A percentile compares a stretch with the other conserved stretches of the same genome.
phyloP scores from a whole-genome alignment of 2,329 filamentous ascomycete species.

The Colletotrichum kahawae region DNA sequence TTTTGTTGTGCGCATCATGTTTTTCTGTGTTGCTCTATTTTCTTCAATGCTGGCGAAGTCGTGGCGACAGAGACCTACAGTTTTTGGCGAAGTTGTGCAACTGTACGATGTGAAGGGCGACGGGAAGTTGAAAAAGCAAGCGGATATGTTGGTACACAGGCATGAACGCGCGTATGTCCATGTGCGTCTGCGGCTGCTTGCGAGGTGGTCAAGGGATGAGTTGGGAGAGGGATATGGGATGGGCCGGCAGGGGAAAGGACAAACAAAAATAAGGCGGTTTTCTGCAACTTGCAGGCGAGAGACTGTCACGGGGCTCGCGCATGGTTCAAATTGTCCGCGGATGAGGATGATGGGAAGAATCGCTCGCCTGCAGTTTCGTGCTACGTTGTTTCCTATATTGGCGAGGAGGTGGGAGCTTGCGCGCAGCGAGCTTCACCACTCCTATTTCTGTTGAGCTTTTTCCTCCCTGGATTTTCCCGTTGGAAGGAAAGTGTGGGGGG shows the following conservation, averaged over 20 bases:
- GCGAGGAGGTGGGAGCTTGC: neutral
- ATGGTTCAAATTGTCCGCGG: slow-evolving; percentile 15
- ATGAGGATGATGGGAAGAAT: neutral
- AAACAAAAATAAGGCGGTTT: neutral
- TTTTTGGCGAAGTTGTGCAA: slow-evolving; percentile 10
- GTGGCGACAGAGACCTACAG: slow-evolving; percentile 1
- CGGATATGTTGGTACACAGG: slow-evolving; percentile 8
- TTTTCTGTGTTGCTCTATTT: neutral
- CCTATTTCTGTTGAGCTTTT: neutral
- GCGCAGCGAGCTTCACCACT: neutral
- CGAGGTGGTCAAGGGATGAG: neutral
- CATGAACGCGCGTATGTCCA: neutral
- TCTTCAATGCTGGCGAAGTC: neutral
- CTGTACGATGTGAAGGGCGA: slow-evolving; percentile 19
- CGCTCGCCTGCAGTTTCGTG: slow-evolving; percentile 6
- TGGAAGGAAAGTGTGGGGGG: neutral
- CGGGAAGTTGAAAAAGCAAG: slow-evolving; percentile 6
- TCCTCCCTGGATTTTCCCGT: slow-evolving; percentile 6
- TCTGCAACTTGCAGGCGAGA: neutral
- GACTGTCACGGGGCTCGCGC: slow-evolving; percentile 6
- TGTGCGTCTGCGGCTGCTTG: neutral
- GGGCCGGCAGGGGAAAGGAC: neutral
- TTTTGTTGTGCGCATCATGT: neutral
- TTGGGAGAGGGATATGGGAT: neutral
- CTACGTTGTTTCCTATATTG: slow-evolving; percentile 6